Evolutionary conservation across 352 stramenopile genomes (phyloP).

Genomic region (Globisporangium irregulare): DNA sequence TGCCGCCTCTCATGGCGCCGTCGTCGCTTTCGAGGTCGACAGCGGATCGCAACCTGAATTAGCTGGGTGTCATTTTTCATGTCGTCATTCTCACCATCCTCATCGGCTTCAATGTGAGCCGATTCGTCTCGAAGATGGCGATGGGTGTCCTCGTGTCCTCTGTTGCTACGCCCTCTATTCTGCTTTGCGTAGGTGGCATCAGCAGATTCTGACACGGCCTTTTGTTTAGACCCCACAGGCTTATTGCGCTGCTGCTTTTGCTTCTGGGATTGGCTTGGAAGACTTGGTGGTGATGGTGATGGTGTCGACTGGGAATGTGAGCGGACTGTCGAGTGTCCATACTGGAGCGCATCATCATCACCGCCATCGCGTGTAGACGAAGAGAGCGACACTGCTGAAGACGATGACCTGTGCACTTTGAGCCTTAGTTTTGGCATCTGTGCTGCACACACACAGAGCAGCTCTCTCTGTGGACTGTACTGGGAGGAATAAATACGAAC

Average conservation of each 20-base stretch:
- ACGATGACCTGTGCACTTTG: not conserved
- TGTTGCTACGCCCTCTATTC: too few relatives aligned
- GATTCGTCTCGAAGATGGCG: not conserved
- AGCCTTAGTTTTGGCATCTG: not conserved
- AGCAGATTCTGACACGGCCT: not conserved
- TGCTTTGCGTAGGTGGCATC: not conserved
- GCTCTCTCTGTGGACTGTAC: not conserved
- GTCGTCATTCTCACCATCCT: not conserved
- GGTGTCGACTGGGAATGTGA: not conserved
- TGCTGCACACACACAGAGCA: not conserved
- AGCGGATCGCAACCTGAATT: conserved; percentile 61
- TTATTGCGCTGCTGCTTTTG: not conserved
- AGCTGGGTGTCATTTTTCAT: conserved; percentile 13
- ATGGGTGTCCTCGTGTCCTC: not conserved
- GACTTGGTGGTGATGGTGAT: not conserved
- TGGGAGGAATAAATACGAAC: not conserved
- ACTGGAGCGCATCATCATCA: not conserved
- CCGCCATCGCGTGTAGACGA: not conserved
- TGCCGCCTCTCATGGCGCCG: not conserved
- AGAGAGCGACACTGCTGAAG: not conserved
- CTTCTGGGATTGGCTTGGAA: not conserved
- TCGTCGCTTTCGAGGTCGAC: conserved; percentile 33
- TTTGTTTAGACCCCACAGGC: too few relatives aligned
- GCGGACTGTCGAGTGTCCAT: not conserved
- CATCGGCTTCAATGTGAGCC: not conserved